Evolutionary conservation across 2,329 filamentous ascomycete genomes (phyloP).

Genomic region (Aspergillus puulaauensis): DNA sequence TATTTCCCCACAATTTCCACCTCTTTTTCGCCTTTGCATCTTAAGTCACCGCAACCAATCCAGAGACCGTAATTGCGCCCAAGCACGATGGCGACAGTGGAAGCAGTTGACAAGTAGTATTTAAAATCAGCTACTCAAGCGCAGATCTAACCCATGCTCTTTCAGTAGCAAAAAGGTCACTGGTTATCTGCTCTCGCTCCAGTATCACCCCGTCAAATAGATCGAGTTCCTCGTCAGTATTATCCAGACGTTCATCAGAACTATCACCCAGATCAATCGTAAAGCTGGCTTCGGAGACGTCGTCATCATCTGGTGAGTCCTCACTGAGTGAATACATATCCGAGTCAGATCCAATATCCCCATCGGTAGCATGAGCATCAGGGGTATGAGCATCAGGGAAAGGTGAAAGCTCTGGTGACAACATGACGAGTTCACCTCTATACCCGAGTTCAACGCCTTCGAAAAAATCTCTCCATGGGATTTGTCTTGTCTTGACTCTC

Average conservation of each 20-base stretch:
- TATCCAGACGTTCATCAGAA: neutral
- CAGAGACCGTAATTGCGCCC: neutral
- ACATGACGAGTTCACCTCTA: neutral
- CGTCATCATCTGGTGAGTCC: neutral
- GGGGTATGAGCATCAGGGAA: neutral
- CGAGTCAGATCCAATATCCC: neutral
- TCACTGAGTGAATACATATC: neutral
- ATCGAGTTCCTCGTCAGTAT: neutral
- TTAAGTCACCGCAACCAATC: neutral
- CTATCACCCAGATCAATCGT: neutral
- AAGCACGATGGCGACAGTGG: neutral
- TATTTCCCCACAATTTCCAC: no score
- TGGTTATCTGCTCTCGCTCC: neutral
- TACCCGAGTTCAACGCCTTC: conserved; percentile 16
- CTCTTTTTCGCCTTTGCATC: neutral
- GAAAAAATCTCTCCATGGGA: conserved; percentile 13
- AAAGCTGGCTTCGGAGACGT: neutral
- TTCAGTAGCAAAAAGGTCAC: conserved; percentile 1
- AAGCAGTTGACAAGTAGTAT: neutral
- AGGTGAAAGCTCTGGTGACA: neutral
- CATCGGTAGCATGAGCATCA: neutral
- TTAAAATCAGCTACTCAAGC: neutral
- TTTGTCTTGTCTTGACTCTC: conserved; percentile 16
- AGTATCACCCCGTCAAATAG: neutral
- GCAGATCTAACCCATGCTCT: neutral